Conservation (phyloP, 2,329 filamentous ascomycete species). For the Ceratocystis alfenasii region DNA sequence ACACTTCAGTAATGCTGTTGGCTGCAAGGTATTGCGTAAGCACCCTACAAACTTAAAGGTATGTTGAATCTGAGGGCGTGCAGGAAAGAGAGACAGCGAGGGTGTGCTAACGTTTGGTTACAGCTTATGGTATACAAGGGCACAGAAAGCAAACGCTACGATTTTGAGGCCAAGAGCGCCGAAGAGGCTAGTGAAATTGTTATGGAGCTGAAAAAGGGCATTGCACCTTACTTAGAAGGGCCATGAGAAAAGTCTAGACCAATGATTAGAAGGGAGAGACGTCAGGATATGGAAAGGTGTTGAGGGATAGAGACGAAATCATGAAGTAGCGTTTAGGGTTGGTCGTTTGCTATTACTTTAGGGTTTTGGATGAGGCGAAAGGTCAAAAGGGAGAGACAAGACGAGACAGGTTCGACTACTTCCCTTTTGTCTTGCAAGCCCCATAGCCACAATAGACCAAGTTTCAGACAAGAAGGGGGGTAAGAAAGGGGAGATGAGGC, state of each 20-base stretch:
- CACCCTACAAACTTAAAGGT: slow-evolving; percentile 74
- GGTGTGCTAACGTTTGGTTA: slow-evolving; percentile 7
- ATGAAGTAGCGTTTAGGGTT: background rate
- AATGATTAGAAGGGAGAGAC: background rate
- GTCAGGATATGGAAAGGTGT: background rate
- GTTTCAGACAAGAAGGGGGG: background rate
- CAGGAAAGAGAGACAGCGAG: background rate
- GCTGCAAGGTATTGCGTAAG: slow-evolving; percentile 67
- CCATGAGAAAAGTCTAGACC: slow-evolving; percentile 22
- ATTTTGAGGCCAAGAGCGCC: slow-evolving; percentile 64
- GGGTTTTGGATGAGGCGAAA: too few relatives aligned
- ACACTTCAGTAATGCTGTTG: slow-evolving; percentile 70
- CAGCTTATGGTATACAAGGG: slow-evolving; percentile 62
- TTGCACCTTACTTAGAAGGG: slow-evolving; percentile 49
- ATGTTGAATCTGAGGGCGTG: slow-evolving; percentile 25
- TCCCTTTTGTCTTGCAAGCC: too few relatives aligned
- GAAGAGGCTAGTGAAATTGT: slow-evolving; percentile 71
- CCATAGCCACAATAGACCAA: background rate
- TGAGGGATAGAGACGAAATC: background rate
- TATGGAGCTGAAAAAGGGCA: slow-evolving; percentile 62
- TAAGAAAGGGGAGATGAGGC: background rate
- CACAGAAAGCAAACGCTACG: slow-evolving; percentile 67
- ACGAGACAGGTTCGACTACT: too few relatives aligned
- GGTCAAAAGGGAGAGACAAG: too few relatives aligned
- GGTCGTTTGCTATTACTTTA: too few relatives aligned